Percentiles rank a stretch among this genome's conserved stretches.
Evolutionary conservation across 768 basidiomycete species (phyloP).

Genomic region (Pilatotrama ljubarskyi): DNA sequence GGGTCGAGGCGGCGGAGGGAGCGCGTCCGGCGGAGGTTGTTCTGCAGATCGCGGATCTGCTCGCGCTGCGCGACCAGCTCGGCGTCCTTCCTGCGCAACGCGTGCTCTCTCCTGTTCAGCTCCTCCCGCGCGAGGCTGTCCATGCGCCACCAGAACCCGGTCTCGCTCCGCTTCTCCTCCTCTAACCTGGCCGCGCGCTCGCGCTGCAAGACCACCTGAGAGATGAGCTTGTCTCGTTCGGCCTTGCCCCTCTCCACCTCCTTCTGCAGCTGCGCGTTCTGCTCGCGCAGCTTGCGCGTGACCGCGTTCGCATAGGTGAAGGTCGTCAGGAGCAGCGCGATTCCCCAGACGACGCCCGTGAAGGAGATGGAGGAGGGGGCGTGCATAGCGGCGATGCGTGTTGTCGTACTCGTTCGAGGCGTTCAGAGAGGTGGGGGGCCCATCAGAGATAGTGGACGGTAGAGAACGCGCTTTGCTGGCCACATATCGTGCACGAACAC

Average conservation of each 20-base stretch:
- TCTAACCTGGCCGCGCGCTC: background rate
- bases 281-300: slow-evolving; percentile 13
- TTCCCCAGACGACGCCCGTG: slow-evolving; percentile 16
- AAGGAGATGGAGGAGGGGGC: slow-evolving; percentile 15
- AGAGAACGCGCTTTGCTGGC: background rate
- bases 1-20: background rate
- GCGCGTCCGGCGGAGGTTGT: slow-evolving; percentile 7
- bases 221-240: slow-evolving; percentile 4
- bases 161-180: slow-evolving; percentile 10
- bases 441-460: slow-evolving; percentile 17
- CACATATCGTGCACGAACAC: slow-evolving; percentile 10
- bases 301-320: slow-evolving; percentile 14
- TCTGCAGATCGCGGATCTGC: slow-evolving; percentile 15
- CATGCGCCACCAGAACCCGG: slow-evolving; percentile 20
- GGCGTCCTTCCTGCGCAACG: slow-evolving; percentile 12
- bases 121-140: slow-evolving; percentile 17
- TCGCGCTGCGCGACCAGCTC: slow-evolving; percentile 16
- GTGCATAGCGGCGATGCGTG: slow-evolving; percentile 9
- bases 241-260: slow-evolving; percentile 9
- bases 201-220: slow-evolving; percentile 5
- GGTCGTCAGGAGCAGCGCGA: slow-evolving; percentile 19
- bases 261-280: slow-evolving; percentile 14
- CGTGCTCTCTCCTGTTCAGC: slow-evolving; percentile 8
- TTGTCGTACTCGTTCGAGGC: background rate
- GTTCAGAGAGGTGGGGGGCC: slow-evolving; percentile 3